These are phyloP conservation scores for Limnanthes douglasii DNA, from an alignment of 345 rosid species.

Conservation along the genomic window DNA sequence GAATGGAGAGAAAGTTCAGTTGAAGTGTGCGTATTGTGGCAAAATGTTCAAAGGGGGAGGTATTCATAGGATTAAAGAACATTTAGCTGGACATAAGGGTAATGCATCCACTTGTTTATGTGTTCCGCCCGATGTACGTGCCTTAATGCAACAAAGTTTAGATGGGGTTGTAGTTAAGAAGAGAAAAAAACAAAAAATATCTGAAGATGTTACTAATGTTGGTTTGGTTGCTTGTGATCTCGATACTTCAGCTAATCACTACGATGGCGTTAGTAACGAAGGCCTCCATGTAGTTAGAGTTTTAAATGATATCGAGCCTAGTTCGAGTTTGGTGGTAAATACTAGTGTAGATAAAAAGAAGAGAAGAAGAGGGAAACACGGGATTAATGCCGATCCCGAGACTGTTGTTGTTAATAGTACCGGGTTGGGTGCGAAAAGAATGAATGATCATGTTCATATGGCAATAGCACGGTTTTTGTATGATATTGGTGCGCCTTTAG, in stretches of 20 bases:
- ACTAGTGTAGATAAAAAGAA: conserved; percentile 17
- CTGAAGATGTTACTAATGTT: conserved; percentile 28
- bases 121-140: conserved; percentile 52
- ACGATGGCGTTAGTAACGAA: conserved; percentile 20
- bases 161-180: conserved; percentile 55
- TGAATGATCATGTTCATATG: conserved; percentile 25
- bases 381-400: conserved; percentile 14
- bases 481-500: conserved; percentile 67
- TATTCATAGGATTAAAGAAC: conserved; percentile 89
- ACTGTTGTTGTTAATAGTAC: conserved; percentile 8
- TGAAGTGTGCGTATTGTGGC: conserved; percentile 64
- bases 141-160: conserved; percentile 44
- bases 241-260: conserved; percentile 13
- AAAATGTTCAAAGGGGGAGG: conserved; percentile 94
- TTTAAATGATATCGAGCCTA: conserved; percentile 9
- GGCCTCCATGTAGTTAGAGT: conserved; percentile 12
- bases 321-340: conserved; percentile 15
- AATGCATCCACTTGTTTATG: conserved; percentile 62
- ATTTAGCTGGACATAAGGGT: conserved; percentile 84
- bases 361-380: conserved; percentile 35
- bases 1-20: conserved; percentile 56
- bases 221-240: conserved; percentile 22
- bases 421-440: conserved; percentile 17
- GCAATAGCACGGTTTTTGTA: conserved; percentile 53
- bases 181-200: conserved; percentile 54